Conservation (phyloP, 352 stramenopile genomes). For the Phytophthora macrochlamydospora region DNA sequence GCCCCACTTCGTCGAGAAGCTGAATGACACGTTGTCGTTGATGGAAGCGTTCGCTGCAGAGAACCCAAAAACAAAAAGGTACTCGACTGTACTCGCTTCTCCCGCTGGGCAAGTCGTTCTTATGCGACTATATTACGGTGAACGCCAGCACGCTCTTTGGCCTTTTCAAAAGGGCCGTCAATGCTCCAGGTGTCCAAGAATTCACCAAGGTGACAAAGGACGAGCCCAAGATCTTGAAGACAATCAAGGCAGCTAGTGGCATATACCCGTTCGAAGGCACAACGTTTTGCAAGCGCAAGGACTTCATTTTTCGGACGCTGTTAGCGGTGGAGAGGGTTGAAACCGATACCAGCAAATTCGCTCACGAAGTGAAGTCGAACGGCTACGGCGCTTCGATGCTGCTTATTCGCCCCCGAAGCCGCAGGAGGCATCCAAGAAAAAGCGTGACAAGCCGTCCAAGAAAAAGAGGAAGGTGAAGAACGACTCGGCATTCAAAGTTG, state of each 20-base stretch:
- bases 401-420: not conserved
- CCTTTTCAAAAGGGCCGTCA: conserved; percentile 4
- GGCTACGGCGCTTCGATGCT: conserved; percentile 11
- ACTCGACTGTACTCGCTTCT: conserved; percentile 13
- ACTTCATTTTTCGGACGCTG: not conserved
- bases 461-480: not conserved
- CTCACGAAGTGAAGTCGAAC: conserved; percentile 14
- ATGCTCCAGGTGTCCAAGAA: not conserved
- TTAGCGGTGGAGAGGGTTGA: not conserved
- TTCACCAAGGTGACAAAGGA: not conserved
- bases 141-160: conserved; percentile 13
- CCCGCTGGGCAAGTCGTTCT: conserved; percentile 1
- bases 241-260: not conserved
- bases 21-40: conserved; percentile 4
- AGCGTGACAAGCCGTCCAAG: not conserved
- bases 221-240: not conserved
- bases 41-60: conserved; percentile 8
- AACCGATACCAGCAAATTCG: conserved; percentile 6
- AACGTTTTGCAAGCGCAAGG: not conserved
- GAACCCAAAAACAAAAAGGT: conserved; percentile 10
- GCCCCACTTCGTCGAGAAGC: conserved; percentile 10
- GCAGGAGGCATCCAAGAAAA: not conserved
- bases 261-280: not conserved
- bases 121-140: conserved; percentile 9
- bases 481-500: not conserved